Conservation (phyloP, 1,284 basidiomycete genomes). For the Papiliotrema terrestris region DNA sequence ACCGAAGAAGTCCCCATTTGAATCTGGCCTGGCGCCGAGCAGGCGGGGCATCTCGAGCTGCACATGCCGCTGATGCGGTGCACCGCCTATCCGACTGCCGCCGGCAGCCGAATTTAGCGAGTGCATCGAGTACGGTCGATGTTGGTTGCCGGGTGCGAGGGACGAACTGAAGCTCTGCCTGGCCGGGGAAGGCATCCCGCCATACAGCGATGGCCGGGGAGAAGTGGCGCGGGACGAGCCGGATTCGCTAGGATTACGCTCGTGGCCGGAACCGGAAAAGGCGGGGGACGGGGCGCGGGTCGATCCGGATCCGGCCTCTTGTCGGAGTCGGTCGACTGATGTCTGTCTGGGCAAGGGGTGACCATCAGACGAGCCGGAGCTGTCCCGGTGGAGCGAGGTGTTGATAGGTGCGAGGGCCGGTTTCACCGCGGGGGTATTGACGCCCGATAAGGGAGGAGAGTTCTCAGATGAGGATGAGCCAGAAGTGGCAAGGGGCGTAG, state of each 20-base stretch:
- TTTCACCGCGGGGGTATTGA: conserved; percentile 6
- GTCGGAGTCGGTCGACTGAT: conserved; percentile 26
- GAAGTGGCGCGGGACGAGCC: conserved; percentile 21
- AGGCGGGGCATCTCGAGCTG: conserved; percentile 33
- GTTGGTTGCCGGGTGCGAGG: neutral
- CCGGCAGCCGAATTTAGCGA: neutral
- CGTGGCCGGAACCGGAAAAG: conserved; percentile 7
- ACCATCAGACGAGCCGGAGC: conserved; percentile 5
- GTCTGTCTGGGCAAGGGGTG: conserved; percentile 5
- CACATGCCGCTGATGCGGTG: conserved; percentile 35
- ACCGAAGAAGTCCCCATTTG: conserved; percentile 20
- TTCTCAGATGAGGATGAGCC: conserved; percentile 8
- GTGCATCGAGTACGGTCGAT: conserved; percentile 3
- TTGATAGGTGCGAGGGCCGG: conserved; percentile 23
- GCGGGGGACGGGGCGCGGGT: conserved; percentile 26
- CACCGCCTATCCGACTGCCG: conserved; percentile 12
- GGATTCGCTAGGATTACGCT: conserved; percentile 11
- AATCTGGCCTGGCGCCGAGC: conserved; percentile 22
- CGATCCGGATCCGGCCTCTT: conserved; percentile 6
- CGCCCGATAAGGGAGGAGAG: conserved; percentile 20
- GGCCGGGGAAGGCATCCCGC: conserved; percentile 7
- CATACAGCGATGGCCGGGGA: conserved; percentile 22
- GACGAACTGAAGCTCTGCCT: neutral
- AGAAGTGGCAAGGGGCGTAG: neutral
- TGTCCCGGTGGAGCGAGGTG: conserved; percentile 17